phyloP scores from a whole-genome alignment of 2,329 filamentous ascomycete genomes.

The Ilyonectria sp. region DNA sequence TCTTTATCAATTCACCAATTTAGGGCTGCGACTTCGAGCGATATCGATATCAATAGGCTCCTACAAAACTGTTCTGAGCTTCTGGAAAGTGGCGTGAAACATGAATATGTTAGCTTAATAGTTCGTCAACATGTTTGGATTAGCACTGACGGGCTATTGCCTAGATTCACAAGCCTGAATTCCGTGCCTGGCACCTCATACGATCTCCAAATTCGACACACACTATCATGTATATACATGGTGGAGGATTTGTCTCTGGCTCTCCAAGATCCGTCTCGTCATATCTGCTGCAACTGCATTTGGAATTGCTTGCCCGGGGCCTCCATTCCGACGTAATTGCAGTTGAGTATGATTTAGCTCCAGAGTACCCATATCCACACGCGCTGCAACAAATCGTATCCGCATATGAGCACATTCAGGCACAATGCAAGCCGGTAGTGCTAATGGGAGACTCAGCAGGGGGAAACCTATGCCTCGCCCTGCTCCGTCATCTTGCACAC shows the following conservation, averaged over 20 bases:
- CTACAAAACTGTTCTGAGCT: not conserved
- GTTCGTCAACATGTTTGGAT: not conserved
- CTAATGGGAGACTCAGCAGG: conserved; percentile 13
- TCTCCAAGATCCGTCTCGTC: not conserved
- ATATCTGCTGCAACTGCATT: conserved; percentile 6
- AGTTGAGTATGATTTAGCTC: conserved; percentile 12
- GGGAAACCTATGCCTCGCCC: conserved; percentile 5
- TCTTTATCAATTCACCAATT: conserved; percentile 10
- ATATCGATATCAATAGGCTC: not conserved
- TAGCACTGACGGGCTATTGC: not conserved
- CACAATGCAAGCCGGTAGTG: not conserved
- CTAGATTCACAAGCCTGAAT: not conserved
- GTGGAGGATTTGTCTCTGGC: conserved; percentile 16
- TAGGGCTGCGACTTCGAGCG: not conserved
- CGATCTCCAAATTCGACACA: not conserved
- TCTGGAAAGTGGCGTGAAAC: not conserved
- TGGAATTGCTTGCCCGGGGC: conserved; percentile 5
- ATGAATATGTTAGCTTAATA: not conserved
- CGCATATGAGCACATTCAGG: not conserved
- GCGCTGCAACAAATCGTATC: conserved; percentile 7
- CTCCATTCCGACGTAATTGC: not conserved
- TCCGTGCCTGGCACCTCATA: not conserved
- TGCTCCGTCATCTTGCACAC: conserved; percentile 9
- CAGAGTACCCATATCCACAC: conserved; percentile 14
- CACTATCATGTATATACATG: conserved; percentile 12